Base-by-base conservation (phyloP, 305 asterid species). In the Fraxinus ornus region DNA sequence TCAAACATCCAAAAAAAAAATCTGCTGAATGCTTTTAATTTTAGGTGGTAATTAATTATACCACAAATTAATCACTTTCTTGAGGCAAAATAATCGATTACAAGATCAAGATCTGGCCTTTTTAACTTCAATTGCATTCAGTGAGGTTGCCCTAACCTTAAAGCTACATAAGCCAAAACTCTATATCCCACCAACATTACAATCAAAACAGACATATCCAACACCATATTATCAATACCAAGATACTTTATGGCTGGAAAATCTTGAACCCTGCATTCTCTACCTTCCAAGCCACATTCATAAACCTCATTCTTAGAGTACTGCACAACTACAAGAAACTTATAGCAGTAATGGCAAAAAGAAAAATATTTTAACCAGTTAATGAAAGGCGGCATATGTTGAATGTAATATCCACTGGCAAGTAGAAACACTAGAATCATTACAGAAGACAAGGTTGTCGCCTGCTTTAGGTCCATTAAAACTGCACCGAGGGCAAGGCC, bases 401-500 rank as follows among this genome's bases (percentile, higher is more conserved):
- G 97, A 41, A 95, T 89, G 87, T 95, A 95, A 83, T 94, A 95
- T 0, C 98, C 99, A 62, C 99, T 89, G 0, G 87, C 97, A 8
- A 95, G 83, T 22, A 94, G 79, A 72, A 95, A 95, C 12, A 94
- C 94, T 1, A 95, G 93, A 97, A 95, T 95, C 32, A 88, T n/a
- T 21, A 95, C 99, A 0, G 98, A 94, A 0, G 98, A 92, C 0
- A 94, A 30, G 0, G 97, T 90, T 0, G 94, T 85, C 7, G 95
- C 99, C 64, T 91, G 94, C 73, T 93, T 95, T n/a, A 92, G 86
- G 44, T 95, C 97, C 98, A 95, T 95, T 8, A 95, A 26, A 7
- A 93, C 24, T 0, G 99, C 98, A 3, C 98, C 99, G 5, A 95
- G 95, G 12, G 99, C 97, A n/a, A 94, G 92, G 1, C 99, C 99